A percentile compares a stretch with the other conserved stretches of the same genome.
Evolutionary conservation across 2,329 filamentous ascomycete species (phyloP).

Genomic region (Fusarium sp.): DNA sequence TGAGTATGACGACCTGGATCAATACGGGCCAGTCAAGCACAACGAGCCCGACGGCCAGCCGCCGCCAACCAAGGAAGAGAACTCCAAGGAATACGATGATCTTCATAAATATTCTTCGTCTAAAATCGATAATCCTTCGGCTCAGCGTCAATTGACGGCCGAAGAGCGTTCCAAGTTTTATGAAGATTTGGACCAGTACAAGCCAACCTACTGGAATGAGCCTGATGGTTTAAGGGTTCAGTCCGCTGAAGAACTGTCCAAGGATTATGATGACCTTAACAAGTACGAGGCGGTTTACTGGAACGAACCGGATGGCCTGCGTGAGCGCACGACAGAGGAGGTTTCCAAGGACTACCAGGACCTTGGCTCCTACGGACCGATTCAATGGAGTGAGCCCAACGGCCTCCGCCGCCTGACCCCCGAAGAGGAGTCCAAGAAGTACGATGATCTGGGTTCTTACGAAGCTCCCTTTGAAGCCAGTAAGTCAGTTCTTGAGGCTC

Average conservation of each 20-base stretch:
- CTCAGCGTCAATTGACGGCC: conserved; percentile 42
- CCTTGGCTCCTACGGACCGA: conserved; percentile 53
- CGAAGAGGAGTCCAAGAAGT: conserved; percentile 47
- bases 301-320: conserved; percentile 49
- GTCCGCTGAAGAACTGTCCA: conserved; percentile 51
- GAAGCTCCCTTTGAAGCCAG: conserved; percentile 50
- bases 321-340: conserved; percentile 48
- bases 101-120: conserved; percentile 49
- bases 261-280: conserved; percentile 52
- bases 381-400: conserved; percentile 48
- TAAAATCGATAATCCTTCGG: conserved; percentile 46
- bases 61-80: conserved; percentile 41
- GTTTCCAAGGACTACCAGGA: conserved; percentile 55
- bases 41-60: conserved; percentile 45
- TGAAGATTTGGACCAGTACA: conserved; percentile 56
- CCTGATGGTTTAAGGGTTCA: conserved; percentile 47
- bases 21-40: conserved; percentile 52
- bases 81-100: conserved; percentile 52
- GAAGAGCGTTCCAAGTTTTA: conserved; percentile 54
- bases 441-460: conserved; percentile 54
- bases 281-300: conserved; percentile 48
- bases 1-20: conserved; percentile 52
- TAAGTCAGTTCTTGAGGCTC: conserved; percentile 45
- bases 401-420: conserved; percentile 46
- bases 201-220: conserved; percentile 49